A percentile compares a stretch with the other conserved stretches of the same genome.
Conservation (phyloP, 352 stramenopile genomes). For the Peronospora tabacina region DNA sequence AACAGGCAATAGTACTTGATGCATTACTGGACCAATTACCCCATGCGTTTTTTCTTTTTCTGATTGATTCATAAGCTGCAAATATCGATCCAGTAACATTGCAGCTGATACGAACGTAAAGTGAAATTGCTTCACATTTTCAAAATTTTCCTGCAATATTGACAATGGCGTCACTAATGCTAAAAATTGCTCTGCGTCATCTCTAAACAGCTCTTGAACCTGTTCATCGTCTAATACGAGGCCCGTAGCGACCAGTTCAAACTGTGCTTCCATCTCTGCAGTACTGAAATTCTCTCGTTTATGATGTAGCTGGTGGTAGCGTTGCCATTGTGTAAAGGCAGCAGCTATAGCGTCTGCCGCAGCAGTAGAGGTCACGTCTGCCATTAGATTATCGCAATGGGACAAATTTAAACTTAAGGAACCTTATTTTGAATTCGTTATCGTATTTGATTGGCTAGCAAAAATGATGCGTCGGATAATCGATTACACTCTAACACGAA, state of each 20-base stretch:
- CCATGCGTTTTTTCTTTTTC: conserved; percentile 3
- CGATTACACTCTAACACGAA: no score
- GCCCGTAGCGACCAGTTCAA: conserved; percentile 42
- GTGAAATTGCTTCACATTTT: conserved; percentile 31
- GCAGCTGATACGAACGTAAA: conserved; percentile 35
- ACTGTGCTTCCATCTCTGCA: conserved; percentile 36
- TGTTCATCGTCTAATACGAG: conserved; percentile 24
- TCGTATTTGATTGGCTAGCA: no score
- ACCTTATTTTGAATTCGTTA: no score
- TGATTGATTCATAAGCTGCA: conserved; percentile 10
- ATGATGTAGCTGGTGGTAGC: conserved; percentile 7
- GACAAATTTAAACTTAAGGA: no score
- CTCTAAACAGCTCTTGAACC: conserved; percentile 25
- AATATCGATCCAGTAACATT: conserved; percentile 22
- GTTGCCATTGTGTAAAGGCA: conserved; percentile 25
- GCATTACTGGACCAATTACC: conserved; percentile 7
- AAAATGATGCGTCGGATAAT: no score
- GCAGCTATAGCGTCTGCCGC: conserved; percentile 1
- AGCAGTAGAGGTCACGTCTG: neutral
- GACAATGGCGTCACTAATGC: conserved; percentile 39
- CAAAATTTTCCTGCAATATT: conserved; percentile 6
- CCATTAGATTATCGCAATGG: neutral
- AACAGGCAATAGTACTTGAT: conserved; percentile 29
- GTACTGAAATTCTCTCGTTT: conserved; percentile 1
- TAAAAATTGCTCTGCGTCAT: conserved; percentile 13